Percentiles rank a stretch among this genome's conserved stretches.
These are phyloP conservation scores for Xylaria sp. DNA, from an alignment of 495 filamentous ascomycete genomes.

Conservation along the genomic window DNA sequence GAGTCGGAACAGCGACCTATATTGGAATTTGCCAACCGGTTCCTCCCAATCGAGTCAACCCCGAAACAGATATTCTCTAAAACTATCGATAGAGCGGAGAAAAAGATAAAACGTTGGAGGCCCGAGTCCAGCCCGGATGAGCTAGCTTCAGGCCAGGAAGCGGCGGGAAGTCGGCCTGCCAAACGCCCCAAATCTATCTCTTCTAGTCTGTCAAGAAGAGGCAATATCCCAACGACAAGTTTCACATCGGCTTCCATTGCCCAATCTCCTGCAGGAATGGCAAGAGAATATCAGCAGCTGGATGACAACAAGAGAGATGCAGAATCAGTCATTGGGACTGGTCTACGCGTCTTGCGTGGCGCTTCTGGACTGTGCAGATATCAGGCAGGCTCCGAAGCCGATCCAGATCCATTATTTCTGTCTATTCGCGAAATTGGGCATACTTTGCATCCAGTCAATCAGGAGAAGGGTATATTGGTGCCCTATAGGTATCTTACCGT, in stretches of 20 bases:
- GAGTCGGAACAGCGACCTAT: conserved; percentile 7
- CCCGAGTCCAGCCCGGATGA: conserved; percentile 18
- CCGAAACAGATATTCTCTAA: conserved; percentile 12
- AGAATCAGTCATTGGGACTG: conserved; percentile 17
- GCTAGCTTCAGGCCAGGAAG: conserved; percentile 26
- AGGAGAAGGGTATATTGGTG: conserved; percentile 19
- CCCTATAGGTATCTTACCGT: conserved; percentile 32
- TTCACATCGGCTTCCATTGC: conserved; percentile 24
- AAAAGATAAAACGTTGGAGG: not conserved
- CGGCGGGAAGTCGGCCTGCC: not conserved
- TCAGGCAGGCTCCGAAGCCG: conserved; percentile 9
- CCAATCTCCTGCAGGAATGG: conserved; percentile 2
- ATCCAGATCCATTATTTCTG: conserved; percentile 30
- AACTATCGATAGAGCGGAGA: conserved; percentile 25
- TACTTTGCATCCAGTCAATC: conserved; percentile 30
- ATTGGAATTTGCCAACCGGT: not conserved
- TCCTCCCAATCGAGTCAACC: not conserved
- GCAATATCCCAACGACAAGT: conserved; percentile 31
- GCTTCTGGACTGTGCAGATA: conserved; percentile 35
- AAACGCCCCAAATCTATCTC: conserved; percentile 27
- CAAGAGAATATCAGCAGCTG: not conserved
- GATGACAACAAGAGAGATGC: not conserved
- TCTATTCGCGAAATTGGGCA: conserved; percentile 27
- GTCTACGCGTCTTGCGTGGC: conserved; percentile 33
- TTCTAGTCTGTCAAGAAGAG: conserved; percentile 36